These are phyloP conservation scores for Vaccinium myrtillus DNA, from an alignment of 148 eudicot genomes.

Conservation along the genomic window DNA sequence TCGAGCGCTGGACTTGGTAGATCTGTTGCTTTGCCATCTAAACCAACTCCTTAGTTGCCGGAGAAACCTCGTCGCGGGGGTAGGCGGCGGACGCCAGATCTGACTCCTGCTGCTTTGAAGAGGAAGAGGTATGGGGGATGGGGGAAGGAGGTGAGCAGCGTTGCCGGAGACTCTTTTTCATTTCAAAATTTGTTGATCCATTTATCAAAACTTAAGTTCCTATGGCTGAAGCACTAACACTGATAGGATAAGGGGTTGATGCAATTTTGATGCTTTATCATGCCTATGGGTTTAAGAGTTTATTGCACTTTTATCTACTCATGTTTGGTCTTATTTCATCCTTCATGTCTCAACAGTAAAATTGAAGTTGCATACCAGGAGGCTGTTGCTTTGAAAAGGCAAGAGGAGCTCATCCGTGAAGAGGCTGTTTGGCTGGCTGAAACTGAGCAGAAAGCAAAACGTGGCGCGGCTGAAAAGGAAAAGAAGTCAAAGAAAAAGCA, in stretches of 20 bases:
- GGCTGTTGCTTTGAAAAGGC: constrained; percentile 94
- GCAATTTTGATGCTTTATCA: neutral
- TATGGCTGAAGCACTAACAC: neutral
- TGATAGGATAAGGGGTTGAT: neutral
- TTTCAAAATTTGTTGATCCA: neutral
- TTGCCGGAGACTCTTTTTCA: neutral
- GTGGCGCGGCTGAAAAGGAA: constrained; percentile 68
- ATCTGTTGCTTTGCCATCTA: too few relatives aligned
- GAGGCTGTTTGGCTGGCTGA: constrained; percentile 90
- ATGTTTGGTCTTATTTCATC: neutral
- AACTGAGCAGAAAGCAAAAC: constrained; percentile 83
- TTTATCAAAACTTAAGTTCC: neutral
- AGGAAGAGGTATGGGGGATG: too few relatives aligned
- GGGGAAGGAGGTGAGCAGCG: too few relatives aligned
- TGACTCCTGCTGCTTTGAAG: too few relatives aligned
- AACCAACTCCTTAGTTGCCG: too few relatives aligned
- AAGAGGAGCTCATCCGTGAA: constrained; percentile 99
- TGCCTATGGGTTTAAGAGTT: neutral
- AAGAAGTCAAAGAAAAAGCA: constrained; percentile 93
- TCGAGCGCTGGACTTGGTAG: too few relatives aligned
- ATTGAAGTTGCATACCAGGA: constrained; percentile 96
- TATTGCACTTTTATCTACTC: neutral
- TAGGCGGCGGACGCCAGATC: too few relatives aligned
- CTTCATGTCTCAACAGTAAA: constrained; percentile 54
- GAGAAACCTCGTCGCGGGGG: too few relatives aligned